phyloP scores from a whole-genome alignment of 129 eudicot genomes.

The Solidago caesia region DNA sequence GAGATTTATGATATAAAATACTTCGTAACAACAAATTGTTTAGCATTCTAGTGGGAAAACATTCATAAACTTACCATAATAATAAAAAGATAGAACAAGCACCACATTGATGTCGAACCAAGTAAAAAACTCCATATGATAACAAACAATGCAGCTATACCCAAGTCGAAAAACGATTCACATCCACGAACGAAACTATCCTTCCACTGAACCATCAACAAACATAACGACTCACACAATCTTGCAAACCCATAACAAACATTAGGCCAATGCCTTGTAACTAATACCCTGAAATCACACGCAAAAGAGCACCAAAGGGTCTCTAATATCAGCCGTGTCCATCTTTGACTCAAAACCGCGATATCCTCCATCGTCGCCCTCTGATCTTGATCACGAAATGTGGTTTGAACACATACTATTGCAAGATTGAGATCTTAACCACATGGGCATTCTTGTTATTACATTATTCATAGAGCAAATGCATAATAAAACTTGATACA shows the following conservation, averaged over 20 bases:
- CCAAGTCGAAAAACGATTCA: conserved; percentile 51
- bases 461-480: neutral
- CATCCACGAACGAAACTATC: conserved; percentile 52
- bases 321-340: conserved; percentile 70
- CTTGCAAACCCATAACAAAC: conserved; percentile 64
- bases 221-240: conserved; percentile 37
- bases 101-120: conserved; percentile 80
- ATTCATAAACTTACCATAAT: conserved; percentile 59
- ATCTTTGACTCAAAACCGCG: conserved; percentile 65
- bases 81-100: conserved; percentile 65
- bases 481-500: neutral
- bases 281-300: conserved; percentile 40
- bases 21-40: neutral
- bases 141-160: conserved; percentile 66
- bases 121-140: conserved; percentile 91
- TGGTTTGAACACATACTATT: neutral
- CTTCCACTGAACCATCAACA: conserved; percentile 56
- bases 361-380: conserved; percentile 73
- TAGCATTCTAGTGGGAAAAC: neutral
- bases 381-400: neutral
- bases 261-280: conserved; percentile 73
- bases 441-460: neutral
- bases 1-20: neutral
- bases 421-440: conserved; percentile 7
- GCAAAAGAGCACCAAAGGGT: conserved; percentile 44